Percentiles rank a stretch among this genome's conserved stretches.
These are phyloP conservation scores for Solanum tacnaense DNA, from an alignment of 257 asterid species.

Conservation along the genomic window DNA sequence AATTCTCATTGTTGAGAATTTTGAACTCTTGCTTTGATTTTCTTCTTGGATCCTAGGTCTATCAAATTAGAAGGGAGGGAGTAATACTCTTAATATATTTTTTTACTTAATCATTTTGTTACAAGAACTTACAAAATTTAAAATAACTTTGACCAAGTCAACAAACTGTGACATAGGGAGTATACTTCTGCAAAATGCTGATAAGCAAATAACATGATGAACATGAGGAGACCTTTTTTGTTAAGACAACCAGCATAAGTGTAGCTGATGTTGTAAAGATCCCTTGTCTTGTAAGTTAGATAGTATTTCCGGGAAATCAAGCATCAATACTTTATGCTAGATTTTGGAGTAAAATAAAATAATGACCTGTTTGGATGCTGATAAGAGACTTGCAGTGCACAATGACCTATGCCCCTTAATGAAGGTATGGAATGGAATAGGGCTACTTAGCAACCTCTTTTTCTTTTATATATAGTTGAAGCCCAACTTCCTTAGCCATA, in stretches of 20 bases:
- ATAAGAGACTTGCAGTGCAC: background rate
- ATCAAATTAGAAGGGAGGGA: background rate
- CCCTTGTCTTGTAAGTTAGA: background rate
- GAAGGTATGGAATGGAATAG: background rate
- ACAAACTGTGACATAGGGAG: background rate
- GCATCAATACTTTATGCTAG: background rate
- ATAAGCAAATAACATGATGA: background rate
- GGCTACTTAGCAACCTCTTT: background rate
- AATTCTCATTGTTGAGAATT: background rate
- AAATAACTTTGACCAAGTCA: background rate
- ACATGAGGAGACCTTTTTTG: background rate
- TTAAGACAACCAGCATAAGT: background rate
- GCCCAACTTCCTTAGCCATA: background rate
- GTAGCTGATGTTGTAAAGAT: background rate
- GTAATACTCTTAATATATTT: background rate
- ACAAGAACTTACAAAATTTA: background rate
- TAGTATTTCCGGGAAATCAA: background rate
- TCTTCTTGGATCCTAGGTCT: background rate
- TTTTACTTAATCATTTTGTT: background rate
- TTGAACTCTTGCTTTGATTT: background rate
- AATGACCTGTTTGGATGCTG: background rate
- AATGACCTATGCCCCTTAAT: background rate
- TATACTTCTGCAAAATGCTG: background rate
- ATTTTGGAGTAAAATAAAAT: background rate
- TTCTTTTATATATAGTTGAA: background rate